Percentiles rank a stretch among this genome's conserved stretches.
These are phyloP conservation scores for Chlorella sp. DNA, from an alignment of 139 green algal genomes.

Conservation along the genomic window DNA sequence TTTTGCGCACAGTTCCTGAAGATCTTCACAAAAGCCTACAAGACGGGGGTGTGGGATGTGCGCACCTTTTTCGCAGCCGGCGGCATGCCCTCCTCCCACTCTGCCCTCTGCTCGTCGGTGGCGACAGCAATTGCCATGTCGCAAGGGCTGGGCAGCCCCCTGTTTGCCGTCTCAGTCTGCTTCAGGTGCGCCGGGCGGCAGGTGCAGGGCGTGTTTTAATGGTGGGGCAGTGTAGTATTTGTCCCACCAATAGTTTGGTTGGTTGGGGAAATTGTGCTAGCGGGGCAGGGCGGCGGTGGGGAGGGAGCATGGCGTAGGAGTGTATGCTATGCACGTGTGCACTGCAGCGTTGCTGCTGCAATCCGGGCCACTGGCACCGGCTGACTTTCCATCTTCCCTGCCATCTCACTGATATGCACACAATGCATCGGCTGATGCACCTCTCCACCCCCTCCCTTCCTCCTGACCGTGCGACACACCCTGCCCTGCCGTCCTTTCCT, in stretches of 20 bases:
- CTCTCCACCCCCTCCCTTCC: too few species aligned
- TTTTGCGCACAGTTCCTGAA: slow-evolving; percentile 88
- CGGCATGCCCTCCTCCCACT: slow-evolving; percentile 98
- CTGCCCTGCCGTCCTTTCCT: background rate
- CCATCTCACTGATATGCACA: background rate
- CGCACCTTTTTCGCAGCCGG: slow-evolving; percentile 86
- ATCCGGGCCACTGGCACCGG: too few species aligned
- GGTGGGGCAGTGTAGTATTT: background rate
- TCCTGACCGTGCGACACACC: background rate
- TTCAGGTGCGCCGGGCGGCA: slow-evolving; percentile 72
- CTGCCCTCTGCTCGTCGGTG: slow-evolving; percentile 85
- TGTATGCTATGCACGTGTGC: too few species aligned
- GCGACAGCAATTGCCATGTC: slow-evolving; percentile 90
- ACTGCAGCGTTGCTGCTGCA: too few species aligned
- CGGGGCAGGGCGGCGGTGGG: too few species aligned
- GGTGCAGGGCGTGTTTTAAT: too few species aligned
- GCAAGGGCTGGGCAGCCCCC: slow-evolving; percentile 81
- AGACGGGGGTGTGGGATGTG: slow-evolving; percentile 85
- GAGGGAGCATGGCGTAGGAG: too few species aligned
- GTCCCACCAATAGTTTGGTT: too few species aligned
- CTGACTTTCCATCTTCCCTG: too few species aligned
- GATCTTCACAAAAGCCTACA: slow-evolving; percentile 89
- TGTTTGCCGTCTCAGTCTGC: slow-evolving; percentile 89
- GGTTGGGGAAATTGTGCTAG: too few species aligned
- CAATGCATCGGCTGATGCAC: background rate